These are phyloP conservation scores for Nemania sp. DNA, from an alignment of 2,329 filamentous ascomycete species.

Conservation along the genomic window DNA sequence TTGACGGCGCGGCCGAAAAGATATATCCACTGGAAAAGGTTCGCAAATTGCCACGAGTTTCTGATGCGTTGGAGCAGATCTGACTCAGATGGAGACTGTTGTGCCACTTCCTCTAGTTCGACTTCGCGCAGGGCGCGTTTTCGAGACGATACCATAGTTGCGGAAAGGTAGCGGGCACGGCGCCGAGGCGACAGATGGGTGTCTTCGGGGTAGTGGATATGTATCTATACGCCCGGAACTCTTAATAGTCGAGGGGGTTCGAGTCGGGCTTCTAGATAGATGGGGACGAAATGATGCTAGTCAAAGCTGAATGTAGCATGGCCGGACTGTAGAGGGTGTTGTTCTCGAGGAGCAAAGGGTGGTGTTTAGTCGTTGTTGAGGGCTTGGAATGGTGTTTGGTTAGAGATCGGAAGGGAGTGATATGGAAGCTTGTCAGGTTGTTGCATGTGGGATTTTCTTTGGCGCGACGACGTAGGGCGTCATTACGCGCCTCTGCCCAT, in stretches of 20 bases:
- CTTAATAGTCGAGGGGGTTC: background rate
- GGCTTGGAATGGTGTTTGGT: constrained; percentile 12
- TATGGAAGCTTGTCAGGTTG: constrained; percentile 25
- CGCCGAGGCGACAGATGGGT: constrained; percentile 12
- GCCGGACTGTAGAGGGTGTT: constrained; percentile 6
- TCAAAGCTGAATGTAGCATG: constrained; percentile 25
- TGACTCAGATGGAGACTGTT: constrained; percentile 46
- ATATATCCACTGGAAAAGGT: constrained; percentile 91
- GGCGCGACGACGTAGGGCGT: constrained; percentile 40
- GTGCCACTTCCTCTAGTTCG: constrained; percentile 48
- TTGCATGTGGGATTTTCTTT: constrained; percentile 41
- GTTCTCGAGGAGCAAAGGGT: background rate
- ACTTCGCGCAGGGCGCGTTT: constrained; percentile 62
- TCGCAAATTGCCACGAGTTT: constrained; percentile 96
- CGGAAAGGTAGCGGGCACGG: background rate
- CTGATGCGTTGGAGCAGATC: constrained; percentile 75
- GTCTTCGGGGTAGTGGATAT: constrained; percentile 7
- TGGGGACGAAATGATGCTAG: constrained; percentile 11
- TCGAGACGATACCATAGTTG: constrained; percentile 59
- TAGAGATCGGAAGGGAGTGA: constrained; percentile 7
- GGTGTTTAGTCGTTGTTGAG: background rate
- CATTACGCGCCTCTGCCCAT: constrained; percentile 36
- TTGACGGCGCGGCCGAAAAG: constrained; percentile 91
- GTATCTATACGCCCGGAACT: constrained; percentile 10
- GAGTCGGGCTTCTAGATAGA: constrained; percentile 16